Evolutionary conservation across 345 rosid genomes (phyloP).

Genomic region (Eucalyptus victrix): DNA sequence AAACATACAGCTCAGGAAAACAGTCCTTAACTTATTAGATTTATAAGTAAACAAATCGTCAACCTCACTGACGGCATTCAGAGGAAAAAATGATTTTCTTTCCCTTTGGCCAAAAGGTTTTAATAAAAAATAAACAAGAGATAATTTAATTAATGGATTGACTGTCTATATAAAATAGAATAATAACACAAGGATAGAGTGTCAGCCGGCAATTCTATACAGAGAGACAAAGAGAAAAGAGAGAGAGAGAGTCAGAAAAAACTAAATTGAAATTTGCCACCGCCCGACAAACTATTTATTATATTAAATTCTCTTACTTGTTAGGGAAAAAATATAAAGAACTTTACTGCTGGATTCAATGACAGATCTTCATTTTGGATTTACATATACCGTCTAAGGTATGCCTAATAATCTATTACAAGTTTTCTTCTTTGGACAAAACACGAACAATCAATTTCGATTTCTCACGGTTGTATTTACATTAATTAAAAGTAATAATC

Average conservation of each 20-base stretch:
- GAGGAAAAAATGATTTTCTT: not conserved
- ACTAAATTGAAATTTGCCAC: not conserved
- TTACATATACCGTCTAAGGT: not conserved
- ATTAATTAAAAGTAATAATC: not conserved
- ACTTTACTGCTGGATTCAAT: not conserved
- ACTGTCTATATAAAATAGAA: not conserved
- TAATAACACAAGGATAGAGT: not conserved
- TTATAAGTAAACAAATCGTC: not conserved
- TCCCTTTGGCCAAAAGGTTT: not conserved
- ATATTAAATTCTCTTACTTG: not conserved
- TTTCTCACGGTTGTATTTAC: not conserved
- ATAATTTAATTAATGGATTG: not conserved
- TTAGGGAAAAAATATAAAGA: not conserved
- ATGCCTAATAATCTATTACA: not conserved
- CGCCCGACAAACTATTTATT: not conserved
- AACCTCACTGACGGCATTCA: not conserved
- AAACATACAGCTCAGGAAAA: not conserved
- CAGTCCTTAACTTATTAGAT: not conserved
- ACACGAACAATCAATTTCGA: not conserved
- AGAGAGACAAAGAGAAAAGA: not conserved
- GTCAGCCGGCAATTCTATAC: not conserved
- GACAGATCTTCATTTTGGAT: not conserved
- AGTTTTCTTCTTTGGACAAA: not conserved
- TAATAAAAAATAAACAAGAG: not conserved
- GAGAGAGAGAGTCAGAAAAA: not conserved